Percentiles rank a stretch among this genome's conserved stretches.
These are phyloP conservation scores for Leccinum incarnatum DNA, from an alignment of 768 basidiomycete genomes.

Conservation along the genomic window DNA sequence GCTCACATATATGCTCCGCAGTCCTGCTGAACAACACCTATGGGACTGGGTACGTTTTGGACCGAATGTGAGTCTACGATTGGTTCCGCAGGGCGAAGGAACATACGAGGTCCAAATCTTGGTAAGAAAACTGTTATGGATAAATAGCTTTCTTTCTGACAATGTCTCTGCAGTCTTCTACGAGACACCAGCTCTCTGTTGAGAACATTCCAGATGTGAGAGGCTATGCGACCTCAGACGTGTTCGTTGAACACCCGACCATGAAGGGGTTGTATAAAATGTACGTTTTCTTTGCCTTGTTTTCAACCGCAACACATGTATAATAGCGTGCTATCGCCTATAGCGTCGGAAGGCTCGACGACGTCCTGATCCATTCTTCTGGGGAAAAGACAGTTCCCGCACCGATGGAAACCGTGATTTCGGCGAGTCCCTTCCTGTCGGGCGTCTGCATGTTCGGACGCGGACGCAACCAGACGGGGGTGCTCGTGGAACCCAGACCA, in stretches of 20 bases:
- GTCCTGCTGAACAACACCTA: conserved; percentile 27
- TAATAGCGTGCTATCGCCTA: neutral
- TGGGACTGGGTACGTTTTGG: conserved; percentile 35
- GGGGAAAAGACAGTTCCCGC: conserved; percentile 35
- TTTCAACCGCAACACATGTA: neutral
- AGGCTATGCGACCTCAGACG: conserved; percentile 45
- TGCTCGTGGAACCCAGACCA: conserved; percentile 33
- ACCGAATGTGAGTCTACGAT: conserved; percentile 25
- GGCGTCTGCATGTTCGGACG: conserved; percentile 42
- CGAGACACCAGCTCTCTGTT: conserved; percentile 28
- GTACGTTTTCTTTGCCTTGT: conserved; percentile 19
- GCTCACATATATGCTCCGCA: conserved; percentile 15
- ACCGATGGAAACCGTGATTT: conserved; percentile 34
- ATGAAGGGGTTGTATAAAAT: conserved; percentile 42
- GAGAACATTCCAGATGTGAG: conserved; percentile 36
- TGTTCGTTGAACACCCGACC: conserved; percentile 44
- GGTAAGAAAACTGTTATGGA: conserved; percentile 20
- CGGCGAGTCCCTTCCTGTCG: conserved; percentile 19
- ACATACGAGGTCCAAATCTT: conserved; percentile 38
- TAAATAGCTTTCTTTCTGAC: neutral
- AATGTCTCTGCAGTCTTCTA: conserved; percentile 20
- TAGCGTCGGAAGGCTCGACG: conserved; percentile 41
- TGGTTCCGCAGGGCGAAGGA: conserved; percentile 36
- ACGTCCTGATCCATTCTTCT: conserved; percentile 31
- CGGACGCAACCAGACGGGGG: conserved; percentile 26